These are phyloP conservation scores for Sclerotinia subarctica DNA, from an alignment of 2,329 filamentous ascomycete genomes.

Conservation along the genomic window DNA sequence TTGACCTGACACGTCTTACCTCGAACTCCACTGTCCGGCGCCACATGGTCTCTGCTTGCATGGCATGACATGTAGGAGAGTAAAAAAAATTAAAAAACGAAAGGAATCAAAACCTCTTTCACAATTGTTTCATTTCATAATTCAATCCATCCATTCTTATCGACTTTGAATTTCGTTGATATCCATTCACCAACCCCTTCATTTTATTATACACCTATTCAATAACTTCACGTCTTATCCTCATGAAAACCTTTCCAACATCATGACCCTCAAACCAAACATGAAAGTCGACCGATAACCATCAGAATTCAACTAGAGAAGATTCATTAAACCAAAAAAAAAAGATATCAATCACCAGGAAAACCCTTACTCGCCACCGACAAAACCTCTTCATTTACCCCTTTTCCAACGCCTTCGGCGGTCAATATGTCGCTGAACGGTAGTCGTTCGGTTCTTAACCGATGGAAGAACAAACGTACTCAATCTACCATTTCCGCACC, in stretches of 20 bases:
- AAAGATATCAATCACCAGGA: neutral
- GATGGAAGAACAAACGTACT: conserved; percentile 29
- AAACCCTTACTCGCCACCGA: neutral
- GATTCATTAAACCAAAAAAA: neutral
- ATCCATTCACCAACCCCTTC: conserved; percentile 20
- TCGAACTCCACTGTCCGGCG: conserved; percentile 18
- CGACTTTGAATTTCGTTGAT: conserved; percentile 6
- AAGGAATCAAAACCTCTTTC: neutral
- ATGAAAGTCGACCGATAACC: conserved; percentile 9
- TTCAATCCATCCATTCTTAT: conserved; percentile 8
- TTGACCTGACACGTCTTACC: conserved; percentile 20
- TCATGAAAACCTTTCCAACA: conserved; percentile 13
- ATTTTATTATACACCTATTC: conserved; percentile 11
- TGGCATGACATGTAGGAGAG: conserved; percentile 14
- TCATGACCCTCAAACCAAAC: conserved; percentile 15
- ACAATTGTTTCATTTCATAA: conserved; percentile 14
- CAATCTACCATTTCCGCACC: conserved; percentile 20
- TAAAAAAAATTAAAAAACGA: neutral
- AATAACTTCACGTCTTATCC: conserved; percentile 15
- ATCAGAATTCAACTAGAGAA: neutral
- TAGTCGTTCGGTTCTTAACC: conserved; percentile 23
- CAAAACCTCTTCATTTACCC: neutral
- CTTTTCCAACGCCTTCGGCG: neutral
- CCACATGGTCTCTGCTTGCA: conserved; percentile 22
- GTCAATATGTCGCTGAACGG: conserved; percentile 25